These are phyloP conservation scores for Aspergillus arachidicola DNA, from an alignment of 2,329 filamentous ascomycete genomes.

Conservation along the genomic window DNA sequence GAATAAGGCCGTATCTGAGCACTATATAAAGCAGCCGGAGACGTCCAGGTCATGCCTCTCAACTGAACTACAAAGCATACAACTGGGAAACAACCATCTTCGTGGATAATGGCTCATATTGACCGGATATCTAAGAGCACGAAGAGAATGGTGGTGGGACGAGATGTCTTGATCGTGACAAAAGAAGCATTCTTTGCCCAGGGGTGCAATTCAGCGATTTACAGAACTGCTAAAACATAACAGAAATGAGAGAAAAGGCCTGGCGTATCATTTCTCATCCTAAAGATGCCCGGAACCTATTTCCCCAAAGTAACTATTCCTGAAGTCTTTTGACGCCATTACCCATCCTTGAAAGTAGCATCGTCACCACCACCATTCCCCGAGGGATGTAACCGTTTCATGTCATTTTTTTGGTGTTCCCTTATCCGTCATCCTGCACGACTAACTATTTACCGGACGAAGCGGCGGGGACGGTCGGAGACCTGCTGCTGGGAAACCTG, in stretches of 20 bases:
- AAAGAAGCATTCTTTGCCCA: constrained; percentile 4
- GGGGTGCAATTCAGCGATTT: constrained; percentile 6
- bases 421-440: constrained; percentile 2
- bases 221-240: constrained; percentile 7
- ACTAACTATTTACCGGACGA: constrained; percentile 32
- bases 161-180: constrained; percentile 4
- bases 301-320: constrained; percentile 6
- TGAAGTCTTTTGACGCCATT: constrained; percentile 8
- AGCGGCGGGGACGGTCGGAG: constrained; percentile 78
- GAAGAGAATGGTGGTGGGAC: background rate
- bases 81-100: background rate
- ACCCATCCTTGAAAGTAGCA: constrained; percentile 7
- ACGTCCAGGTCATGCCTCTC: background rate
- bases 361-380: constrained; percentile 6
- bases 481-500: constrained; percentile 85
- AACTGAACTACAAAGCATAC: background rate
- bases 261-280: constrained; percentile 5
- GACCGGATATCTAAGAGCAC: constrained; percentile 3
- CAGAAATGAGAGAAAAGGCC: constrained; percentile 4
- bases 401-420: constrained; percentile 4
- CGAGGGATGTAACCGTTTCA: background rate
- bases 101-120: background rate
- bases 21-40: background rate
- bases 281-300: constrained; percentile 4
- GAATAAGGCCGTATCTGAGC: too few relatives aligned